These are phyloP conservation scores for Xylaria multiplex DNA, from an alignment of 2,329 filamentous ascomycete species.

Conservation along the genomic window DNA sequence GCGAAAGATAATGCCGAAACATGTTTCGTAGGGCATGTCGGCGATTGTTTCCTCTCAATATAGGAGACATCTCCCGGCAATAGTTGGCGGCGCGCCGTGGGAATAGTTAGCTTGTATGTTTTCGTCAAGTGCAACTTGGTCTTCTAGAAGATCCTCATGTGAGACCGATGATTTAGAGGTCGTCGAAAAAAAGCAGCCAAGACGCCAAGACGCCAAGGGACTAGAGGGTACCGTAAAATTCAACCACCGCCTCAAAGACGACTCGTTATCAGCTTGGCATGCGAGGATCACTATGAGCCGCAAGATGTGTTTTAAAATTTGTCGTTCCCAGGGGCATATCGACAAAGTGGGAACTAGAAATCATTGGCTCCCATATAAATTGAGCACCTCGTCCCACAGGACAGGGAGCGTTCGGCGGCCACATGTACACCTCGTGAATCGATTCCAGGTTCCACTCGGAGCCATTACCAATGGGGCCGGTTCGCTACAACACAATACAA, in stretches of 20 bases:
- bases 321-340: constrained; percentile 12
- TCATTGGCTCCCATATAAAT: constrained; percentile 10
- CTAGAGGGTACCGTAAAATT: constrained; percentile 9
- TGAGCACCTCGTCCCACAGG: constrained; percentile 3
- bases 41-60: background rate
- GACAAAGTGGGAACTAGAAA: constrained; percentile 6
- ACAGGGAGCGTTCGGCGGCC: background rate
- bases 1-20: background rate
- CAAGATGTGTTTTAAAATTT: constrained; percentile 28
- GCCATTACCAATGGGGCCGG: constrained; percentile 10
- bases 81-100: background rate
- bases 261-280: constrained; percentile 34
- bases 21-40: background rate
- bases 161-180: constrained; percentile 10
- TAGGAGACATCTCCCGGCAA: background rate
- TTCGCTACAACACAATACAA: constrained; percentile 1
- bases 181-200: constrained; percentile 22
- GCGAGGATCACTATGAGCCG: constrained; percentile 33
- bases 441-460: constrained; percentile 6
- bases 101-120: constrained; percentile 2
- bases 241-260: constrained; percentile 22
- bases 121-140: background rate
- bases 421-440: background rate
- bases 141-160: constrained; percentile 1
- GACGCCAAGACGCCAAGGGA: constrained; percentile 24